These are phyloP conservation scores for Lecanoromycetidae sp. DNA, from an alignment of 2,329 filamentous ascomycete species.

Conservation along the genomic window DNA sequence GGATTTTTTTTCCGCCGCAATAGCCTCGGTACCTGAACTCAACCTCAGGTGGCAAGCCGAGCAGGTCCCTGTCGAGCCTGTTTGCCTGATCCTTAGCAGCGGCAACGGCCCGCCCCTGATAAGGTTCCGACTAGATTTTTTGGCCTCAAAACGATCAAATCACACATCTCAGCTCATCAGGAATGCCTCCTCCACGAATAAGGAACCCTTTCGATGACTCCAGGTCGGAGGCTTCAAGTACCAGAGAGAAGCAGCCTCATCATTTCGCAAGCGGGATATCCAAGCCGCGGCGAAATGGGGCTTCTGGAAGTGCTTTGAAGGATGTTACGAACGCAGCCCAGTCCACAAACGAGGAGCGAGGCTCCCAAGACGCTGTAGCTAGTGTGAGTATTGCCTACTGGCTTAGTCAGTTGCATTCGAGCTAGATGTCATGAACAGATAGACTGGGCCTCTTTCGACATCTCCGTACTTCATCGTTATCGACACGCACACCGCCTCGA, in stretches of 20 bases:
- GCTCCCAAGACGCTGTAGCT: neutral
- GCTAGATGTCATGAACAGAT: no score
- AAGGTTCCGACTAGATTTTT: no score
- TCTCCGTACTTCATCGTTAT: conserved; percentile 37
- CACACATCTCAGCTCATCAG: no score
- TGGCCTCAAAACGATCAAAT: no score
- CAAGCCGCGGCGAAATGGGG: conserved; percentile 18
- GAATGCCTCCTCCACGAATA: conserved; percentile 37
- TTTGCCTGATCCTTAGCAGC: no score
- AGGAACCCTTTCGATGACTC: conserved; percentile 34
- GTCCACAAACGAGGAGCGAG: neutral
- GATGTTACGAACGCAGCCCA: conserved; percentile 13
- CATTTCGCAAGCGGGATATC: conserved; percentile 1
- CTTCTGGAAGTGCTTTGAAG: conserved; percentile 14
- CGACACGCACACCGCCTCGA: conserved; percentile 36
- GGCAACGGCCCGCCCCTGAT: no score
- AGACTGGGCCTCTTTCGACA: conserved; percentile 32
- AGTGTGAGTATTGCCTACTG: neutral
- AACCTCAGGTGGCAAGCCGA: no score
- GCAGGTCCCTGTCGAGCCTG: no score
- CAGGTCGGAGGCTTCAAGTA: conserved; percentile 36
- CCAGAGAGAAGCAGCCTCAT: conserved; percentile 25
- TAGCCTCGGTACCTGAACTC: no score
- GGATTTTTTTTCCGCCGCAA: no score
- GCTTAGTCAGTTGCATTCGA: neutral